These are phyloP conservation scores for Lipomyces yamadae DNA, from an alignment of 805 yeast genomes.

Conservation along the genomic window DNA sequence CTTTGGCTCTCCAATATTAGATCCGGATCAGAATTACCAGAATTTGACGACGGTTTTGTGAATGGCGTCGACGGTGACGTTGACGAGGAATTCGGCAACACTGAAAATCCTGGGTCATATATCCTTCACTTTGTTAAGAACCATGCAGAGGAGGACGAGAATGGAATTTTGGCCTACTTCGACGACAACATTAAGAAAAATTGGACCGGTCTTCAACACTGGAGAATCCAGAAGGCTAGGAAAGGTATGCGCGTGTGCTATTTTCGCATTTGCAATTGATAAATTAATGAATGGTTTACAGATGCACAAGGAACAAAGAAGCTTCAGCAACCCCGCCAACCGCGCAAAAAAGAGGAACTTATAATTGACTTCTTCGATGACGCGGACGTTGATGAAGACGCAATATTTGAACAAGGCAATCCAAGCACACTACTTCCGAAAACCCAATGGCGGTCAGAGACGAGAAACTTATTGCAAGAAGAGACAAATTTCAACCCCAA, in stretches of 20 bases:
- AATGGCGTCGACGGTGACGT: constrained; percentile 18
- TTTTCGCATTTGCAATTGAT: background rate
- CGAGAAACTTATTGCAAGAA: constrained; percentile 65
- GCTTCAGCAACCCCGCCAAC: constrained; percentile 19
- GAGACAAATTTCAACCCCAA: constrained; percentile 75
- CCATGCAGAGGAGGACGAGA: constrained; percentile 34
- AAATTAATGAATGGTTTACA: background rate
- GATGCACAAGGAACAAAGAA: constrained; percentile 17
- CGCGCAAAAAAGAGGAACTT: constrained; percentile 46
- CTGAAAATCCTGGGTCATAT: constrained; percentile 14
- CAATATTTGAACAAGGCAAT: constrained; percentile 51
- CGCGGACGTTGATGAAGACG: constrained; percentile 49
- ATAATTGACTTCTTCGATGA: constrained; percentile 53
- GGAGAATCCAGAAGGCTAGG: constrained; percentile 76
- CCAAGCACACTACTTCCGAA: constrained; percentile 49
- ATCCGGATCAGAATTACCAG: constrained; percentile 14
- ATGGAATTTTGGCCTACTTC: constrained; percentile 70
- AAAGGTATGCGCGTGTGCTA: constrained; percentile 3
- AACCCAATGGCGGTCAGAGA: constrained; percentile 49
- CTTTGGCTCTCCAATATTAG: constrained; percentile 27
- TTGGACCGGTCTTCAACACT: constrained; percentile 91
- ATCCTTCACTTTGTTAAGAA: constrained; percentile 22
- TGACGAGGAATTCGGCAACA: constrained; percentile 39
- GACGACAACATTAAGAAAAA: constrained; percentile 70
- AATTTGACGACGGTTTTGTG: constrained; percentile 18